Evolutionary conservation across 805 yeast genomes (phyloP), one percentile per base, ranked within the genome.

Genomic region (Lipomyces sp.): DNA sequence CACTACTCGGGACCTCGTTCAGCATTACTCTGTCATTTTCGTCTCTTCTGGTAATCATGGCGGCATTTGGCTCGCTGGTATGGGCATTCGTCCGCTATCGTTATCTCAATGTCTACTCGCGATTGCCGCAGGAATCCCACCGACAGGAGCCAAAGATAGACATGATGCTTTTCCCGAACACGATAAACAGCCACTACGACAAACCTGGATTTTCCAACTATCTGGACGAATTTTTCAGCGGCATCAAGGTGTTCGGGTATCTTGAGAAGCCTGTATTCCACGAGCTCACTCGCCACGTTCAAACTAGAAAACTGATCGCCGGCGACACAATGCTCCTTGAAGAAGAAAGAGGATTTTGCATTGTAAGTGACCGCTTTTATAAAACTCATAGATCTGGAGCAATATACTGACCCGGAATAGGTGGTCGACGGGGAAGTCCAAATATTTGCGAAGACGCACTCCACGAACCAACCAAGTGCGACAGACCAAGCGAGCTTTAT

Each of bases 231-330:
- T 91, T 91, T 61, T 70, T 91, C 40, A 79, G 86, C 44, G 98
- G 96, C 2, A 86, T 93, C 57, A 89, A 88, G 68, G 84, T 93
- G 5, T 93, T 91, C 71, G 98, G 98, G 1, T 91, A 91, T 66
- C 73, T 91, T 43, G 98, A 91, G 59, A 77, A 83, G 54, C 84
- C 86, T 1, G 96, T 91, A 1, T 90, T 91, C 67, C 95, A 90
- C 64, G 98, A 90, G 62, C 75, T 91, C 60, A 90, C 98, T 2
- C 83, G 86, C 63, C 84, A 84, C 54, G 88, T 91, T 87, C 86
- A 86, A 47, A 91, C 98, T 0, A 88, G 87, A 63, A 84, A 86
- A 53, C 66, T 91, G 34, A 82, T 82, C 24, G 76, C 79, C 4
- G 91, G 87, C 33, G 98, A 91, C 64, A 75, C 84, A 8, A 69